A percentile compares a stretch with the other conserved stretches of the same genome.
Conservation (phyloP, 2,329 filamentous ascomycete genomes). For the Fusarium veterinarium region DNA sequence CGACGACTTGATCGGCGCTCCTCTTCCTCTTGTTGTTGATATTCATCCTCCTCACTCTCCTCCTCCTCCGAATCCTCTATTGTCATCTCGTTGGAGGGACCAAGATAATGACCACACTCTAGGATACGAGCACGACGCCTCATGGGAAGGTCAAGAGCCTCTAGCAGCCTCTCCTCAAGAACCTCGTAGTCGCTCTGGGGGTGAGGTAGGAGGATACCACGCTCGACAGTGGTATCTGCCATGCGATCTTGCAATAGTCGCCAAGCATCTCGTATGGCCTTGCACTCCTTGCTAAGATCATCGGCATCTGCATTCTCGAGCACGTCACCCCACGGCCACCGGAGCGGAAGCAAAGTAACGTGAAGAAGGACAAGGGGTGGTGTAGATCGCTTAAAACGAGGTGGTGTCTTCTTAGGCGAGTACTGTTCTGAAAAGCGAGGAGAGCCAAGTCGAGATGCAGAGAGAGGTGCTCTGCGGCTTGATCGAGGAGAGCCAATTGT, state of each 20-base stretch:
- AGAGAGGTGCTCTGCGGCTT: conserved; percentile 59
- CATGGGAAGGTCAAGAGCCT: conserved; percentile 77
- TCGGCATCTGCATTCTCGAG: conserved; percentile 57
- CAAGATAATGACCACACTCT: conserved; percentile 81
- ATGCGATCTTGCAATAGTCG: conserved; percentile 75
- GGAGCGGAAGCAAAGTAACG: conserved; percentile 78
- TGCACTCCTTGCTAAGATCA: conserved; percentile 59
- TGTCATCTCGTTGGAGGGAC: conserved; percentile 64
- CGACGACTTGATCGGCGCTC: conserved; percentile 38
- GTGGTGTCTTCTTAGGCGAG: conserved; percentile 68
- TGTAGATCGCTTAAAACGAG: conserved; percentile 66
- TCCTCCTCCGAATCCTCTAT: conserved; percentile 57
- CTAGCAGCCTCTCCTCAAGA: conserved; percentile 80
- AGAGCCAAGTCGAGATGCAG: conserved; percentile 68
- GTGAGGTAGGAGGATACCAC: conserved; percentile 80
- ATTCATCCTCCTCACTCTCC: conserved; percentile 60
- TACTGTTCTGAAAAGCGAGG: conserved; percentile 63
- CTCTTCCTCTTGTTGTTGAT: conserved; percentile 49
- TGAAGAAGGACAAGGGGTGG: conserved; percentile 82
- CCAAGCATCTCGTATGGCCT: conserved; percentile 71
- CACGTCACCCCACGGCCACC: conserved; percentile 71
- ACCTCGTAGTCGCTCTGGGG: conserved; percentile 84
- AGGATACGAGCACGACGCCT: conserved; percentile 74
- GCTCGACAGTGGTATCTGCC: conserved; percentile 77
- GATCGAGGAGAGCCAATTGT: conserved; percentile 67